phyloP scores from a whole-genome alignment of 2,329 filamentous ascomycete species.

The Fusarium fujikuroi region DNA sequence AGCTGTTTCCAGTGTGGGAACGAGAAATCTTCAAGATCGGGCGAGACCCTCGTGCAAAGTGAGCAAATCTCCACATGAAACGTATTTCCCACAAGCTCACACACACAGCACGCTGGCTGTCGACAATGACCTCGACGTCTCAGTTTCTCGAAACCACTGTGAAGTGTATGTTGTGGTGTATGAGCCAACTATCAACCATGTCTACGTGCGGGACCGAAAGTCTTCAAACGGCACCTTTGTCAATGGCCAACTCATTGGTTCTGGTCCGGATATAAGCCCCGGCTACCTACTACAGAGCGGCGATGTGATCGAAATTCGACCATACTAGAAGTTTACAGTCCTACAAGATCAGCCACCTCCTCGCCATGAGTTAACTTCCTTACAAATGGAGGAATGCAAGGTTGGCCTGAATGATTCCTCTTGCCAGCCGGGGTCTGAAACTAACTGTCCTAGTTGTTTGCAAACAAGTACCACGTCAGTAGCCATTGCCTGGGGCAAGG shows the following conservation, averaged over 20 bases:
- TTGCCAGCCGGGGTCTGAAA: neutral
- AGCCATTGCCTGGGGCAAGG: slow-evolving; percentile 52
- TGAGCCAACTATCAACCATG: slow-evolving; percentile 54
- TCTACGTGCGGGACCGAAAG: slow-evolving; percentile 67
- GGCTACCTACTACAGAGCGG: slow-evolving; percentile 62
- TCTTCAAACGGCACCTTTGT: slow-evolving; percentile 66
- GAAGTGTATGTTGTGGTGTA: slow-evolving; percentile 66
- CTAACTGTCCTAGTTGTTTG: slow-evolving; percentile 46
- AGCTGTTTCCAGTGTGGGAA: slow-evolving; percentile 46
- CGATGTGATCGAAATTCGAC: slow-evolving; percentile 59
- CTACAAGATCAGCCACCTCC: slow-evolving; percentile 44
- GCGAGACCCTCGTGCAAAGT: slow-evolving; percentile 51
- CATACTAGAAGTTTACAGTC: slow-evolving; percentile 53
- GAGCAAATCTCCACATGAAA: neutral
- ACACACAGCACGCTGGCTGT: slow-evolving; percentile 53
- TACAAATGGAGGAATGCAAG: slow-evolving; percentile 49
- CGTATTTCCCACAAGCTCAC: neutral
- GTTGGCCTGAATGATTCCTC: slow-evolving; percentile 28
- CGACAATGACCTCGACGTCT: slow-evolving; percentile 48
- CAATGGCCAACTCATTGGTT: slow-evolving; percentile 58
- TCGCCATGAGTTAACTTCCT: slow-evolving; percentile 40
- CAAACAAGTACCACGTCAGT: slow-evolving; percentile 49
- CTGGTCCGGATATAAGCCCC: slow-evolving; percentile 49
- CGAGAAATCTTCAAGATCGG: slow-evolving; percentile 50
- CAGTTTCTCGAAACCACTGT: slow-evolving; percentile 64